Evolutionary conservation across 306 rosid species (phyloP).

Genomic region (Lotus japonicus): DNA sequence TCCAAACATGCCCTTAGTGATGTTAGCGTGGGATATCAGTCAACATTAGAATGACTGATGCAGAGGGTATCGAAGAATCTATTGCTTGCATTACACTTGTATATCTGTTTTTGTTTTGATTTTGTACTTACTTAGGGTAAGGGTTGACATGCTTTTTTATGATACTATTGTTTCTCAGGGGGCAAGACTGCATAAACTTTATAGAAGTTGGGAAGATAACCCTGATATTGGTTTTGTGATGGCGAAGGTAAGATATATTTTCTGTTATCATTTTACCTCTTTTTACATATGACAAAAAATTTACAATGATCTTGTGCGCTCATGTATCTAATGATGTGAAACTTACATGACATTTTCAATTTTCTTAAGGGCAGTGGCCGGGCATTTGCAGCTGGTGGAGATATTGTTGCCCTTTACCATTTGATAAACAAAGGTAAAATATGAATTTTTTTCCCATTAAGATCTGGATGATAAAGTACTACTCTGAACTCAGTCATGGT

Average conservation of each 20-base stretch:
- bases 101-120: neutral
- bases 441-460: neutral
- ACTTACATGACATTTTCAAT: constrained; percentile 14
- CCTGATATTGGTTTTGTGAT: constrained; percentile 71
- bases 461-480: neutral
- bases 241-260: constrained; percentile 47
- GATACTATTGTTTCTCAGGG: constrained; percentile 36
- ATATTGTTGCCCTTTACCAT: constrained; percentile 62
- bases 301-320: neutral
- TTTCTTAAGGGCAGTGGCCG: constrained; percentile 75
- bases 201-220: constrained; percentile 67
- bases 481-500: neutral
- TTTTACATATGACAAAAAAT: neutral
- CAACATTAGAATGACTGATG: neutral
- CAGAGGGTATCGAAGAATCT: neutral
- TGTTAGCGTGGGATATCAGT: neutral
- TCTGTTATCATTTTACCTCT: neutral
- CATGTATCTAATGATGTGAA: neutral
- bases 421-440: constrained; percentile 45
- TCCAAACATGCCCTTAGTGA: too few relatives aligned
- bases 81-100: neutral
- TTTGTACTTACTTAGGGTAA: neutral
- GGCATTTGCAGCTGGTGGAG: constrained; percentile 95
- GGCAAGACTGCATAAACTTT: constrained; percentile 50
- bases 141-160: neutral